Percentiles rank a stretch among this genome's conserved stretches.
Conservation (phyloP, 192 early-diverging fungal genomes). For the Umbelopsis sp. region DNA sequence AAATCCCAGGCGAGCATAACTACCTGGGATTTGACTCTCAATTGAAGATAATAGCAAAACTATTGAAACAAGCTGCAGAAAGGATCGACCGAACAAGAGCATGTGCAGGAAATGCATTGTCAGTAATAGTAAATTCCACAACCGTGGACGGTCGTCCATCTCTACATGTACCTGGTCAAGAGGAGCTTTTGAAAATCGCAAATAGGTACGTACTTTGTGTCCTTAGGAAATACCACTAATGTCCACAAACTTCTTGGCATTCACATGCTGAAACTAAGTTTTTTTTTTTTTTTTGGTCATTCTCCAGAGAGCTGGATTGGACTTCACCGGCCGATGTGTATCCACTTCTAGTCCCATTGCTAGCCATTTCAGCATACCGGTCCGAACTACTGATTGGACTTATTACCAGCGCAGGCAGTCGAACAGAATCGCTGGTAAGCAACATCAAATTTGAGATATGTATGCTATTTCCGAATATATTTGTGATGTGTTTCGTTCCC, state of each 20-base stretch:
- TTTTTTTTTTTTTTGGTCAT: not conserved
- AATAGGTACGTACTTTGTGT: not conserved
- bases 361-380: conserved; percentile 59
- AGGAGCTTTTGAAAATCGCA: not conserved
- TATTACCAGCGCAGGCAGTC: conserved; percentile 75
- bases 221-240: not conserved
- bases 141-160: conserved; percentile 13
- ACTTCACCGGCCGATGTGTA: conserved; percentile 62
- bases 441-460: not conserved
- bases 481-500: not conserved
- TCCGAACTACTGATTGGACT: conserved; percentile 65
- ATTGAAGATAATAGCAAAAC: conserved; percentile 40
- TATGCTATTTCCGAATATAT: not conserved
- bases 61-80: conserved; percentile 83
- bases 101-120: conserved; percentile 68
- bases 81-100: conserved; percentile 89
- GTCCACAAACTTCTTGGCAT: not conserved
- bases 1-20: not conserved
- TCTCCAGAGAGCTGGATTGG: conserved; percentile 59
- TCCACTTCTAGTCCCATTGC: conserved; percentile 55
- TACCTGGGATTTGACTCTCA: conserved; percentile 46
- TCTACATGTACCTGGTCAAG: not conserved
- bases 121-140: conserved; percentile 43
- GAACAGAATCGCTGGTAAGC: conserved; percentile 75
- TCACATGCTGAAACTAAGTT: not conserved